Percentiles rank a stretch among this genome's conserved stretches.
These are phyloP conservation scores for Bromus sterilis DNA, from an alignment of 176 grass and related monocot species.

Conservation along the genomic window DNA sequence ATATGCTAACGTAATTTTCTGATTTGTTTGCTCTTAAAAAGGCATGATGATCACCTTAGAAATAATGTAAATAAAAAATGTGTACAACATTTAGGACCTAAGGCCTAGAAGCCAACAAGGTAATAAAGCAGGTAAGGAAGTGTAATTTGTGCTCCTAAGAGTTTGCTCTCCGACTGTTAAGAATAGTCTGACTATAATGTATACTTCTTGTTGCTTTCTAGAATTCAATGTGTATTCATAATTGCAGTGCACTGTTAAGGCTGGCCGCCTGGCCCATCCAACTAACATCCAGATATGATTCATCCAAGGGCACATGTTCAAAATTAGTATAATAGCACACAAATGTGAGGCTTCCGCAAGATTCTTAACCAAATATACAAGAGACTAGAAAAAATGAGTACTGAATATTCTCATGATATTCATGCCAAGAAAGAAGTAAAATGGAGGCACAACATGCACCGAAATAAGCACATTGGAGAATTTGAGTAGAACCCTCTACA, in stretches of 20 bases:
- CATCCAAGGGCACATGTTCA: not conserved
- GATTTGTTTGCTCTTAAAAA: not conserved
- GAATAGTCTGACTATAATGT: not conserved
- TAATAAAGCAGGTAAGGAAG: not conserved
- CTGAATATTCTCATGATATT: not conserved
- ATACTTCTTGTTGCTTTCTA: not conserved
- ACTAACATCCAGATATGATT: not conserved
- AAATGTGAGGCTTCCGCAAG: not conserved
- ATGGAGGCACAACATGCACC: slow-evolving; percentile 23
- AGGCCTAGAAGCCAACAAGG: not conserved
- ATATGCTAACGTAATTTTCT: not conserved
- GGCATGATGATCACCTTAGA: not conserved
- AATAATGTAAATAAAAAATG: not conserved
- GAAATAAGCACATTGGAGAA: not conserved
- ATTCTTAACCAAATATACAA: not conserved
- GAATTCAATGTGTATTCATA: not conserved
- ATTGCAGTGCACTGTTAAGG: not conserved
- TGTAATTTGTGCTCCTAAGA: not conserved
- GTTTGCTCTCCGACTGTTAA: not conserved
- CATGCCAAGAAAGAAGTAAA: not conserved
- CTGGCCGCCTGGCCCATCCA: not conserved
- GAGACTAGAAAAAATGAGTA: not conserved
- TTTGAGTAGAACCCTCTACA: slow-evolving; percentile 1
- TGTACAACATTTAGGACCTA: not conserved
- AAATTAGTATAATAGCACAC: not conserved